Evolutionary conservation across 441 rosid genomes (phyloP).

Genomic region (Adansonia rubrostipa): DNA sequence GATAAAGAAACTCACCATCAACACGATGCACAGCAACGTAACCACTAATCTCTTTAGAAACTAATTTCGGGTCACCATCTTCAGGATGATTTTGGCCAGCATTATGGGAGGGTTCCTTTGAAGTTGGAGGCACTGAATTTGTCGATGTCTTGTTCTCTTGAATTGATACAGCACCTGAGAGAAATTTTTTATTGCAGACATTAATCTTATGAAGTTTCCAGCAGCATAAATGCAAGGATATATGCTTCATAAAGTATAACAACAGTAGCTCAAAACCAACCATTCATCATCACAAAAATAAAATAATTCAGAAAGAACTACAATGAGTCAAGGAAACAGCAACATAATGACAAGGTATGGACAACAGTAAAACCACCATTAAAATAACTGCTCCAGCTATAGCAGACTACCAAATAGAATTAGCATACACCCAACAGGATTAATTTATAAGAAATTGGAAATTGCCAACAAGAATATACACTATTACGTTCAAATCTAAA

Average conservation of each 20-base stretch:
- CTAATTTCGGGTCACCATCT: constrained; percentile 33
- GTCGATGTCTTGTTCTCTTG: constrained; percentile 22
- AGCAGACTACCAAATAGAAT: constrained; percentile 16
- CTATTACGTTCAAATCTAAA: neutral
- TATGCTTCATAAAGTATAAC: constrained; percentile 1
- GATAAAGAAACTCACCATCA: constrained; percentile 37
- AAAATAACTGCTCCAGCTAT: constrained; percentile 2
- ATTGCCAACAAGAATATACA: constrained; percentile 7
- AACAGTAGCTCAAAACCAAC: neutral
- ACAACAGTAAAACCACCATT: neutral
- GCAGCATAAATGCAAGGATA: neutral
- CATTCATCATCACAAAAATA: neutral
- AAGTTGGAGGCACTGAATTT: constrained; percentile 33
- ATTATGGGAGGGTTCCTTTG: constrained; percentile 25
- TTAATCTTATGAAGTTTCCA: constrained; percentile 7
- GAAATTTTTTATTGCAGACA: neutral
- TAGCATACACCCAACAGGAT: neutral
- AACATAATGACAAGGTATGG: neutral
- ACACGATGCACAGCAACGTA: constrained; percentile 33
- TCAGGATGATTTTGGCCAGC: constrained; percentile 27
- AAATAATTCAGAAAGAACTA: neutral
- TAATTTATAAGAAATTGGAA: neutral
- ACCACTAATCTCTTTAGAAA: constrained; percentile 33
- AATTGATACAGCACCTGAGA: constrained; percentile 32
- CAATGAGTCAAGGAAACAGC: constrained; percentile 4